Evolutionary conservation across 495 filamentous ascomycete species (phyloP).

Genomic region (Penicillium dipodomyicola): DNA sequence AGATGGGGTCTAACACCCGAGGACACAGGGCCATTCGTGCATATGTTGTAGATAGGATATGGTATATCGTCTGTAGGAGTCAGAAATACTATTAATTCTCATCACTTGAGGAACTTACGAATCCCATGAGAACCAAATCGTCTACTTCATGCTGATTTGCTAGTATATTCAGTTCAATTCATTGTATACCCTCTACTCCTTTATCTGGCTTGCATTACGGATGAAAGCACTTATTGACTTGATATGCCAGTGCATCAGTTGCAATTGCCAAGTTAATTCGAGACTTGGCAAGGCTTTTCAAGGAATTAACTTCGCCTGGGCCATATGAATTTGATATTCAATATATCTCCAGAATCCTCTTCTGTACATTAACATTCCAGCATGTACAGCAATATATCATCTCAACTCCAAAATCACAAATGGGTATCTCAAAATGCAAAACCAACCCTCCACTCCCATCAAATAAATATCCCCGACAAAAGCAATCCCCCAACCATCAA

Average conservation of each 20-base stretch:
- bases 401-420: slow-evolving; percentile 6
- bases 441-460: slow-evolving; percentile 18
- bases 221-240: neutral
- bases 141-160: too few relatives aligned
- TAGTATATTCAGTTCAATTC: too few relatives aligned
- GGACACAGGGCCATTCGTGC: too few relatives aligned
- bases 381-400: too few relatives aligned
- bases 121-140: too few relatives aligned
- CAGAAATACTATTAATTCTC: too few relatives aligned
- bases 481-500: slow-evolving; percentile 12
- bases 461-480: slow-evolving; percentile 8
- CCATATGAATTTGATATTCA: neutral
- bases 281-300: neutral
- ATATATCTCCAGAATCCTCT: neutral
- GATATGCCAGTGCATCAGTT: neutral
- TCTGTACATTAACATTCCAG: too few relatives aligned
- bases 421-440: slow-evolving; percentile 9
- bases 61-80: too few relatives aligned
- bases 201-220: too few relatives aligned
- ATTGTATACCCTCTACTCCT: too few relatives aligned
- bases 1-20: neutral
- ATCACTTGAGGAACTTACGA: too few relatives aligned
- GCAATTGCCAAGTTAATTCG: neutral
- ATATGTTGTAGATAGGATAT: too few relatives aligned
- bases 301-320: neutral